A percentile compares a stretch with the other conserved stretches of the same genome.
These are phyloP conservation scores for Limnanthes douglasii DNA, from an alignment of 345 rosid species.

Conservation along the genomic window DNA sequence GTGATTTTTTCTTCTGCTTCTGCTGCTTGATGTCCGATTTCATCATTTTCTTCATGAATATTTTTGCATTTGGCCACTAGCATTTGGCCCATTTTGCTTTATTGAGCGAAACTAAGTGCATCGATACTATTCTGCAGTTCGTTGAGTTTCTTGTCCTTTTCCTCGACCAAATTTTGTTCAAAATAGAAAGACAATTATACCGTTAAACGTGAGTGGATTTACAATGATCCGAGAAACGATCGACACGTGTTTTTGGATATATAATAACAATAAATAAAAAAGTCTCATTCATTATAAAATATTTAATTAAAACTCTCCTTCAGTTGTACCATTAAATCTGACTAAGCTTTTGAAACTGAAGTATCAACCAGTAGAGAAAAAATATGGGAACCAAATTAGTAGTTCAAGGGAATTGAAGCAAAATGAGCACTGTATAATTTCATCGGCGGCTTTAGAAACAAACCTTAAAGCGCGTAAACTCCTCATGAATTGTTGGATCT, in stretches of 20 bases:
- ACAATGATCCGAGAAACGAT: background rate
- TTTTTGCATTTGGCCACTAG: slow-evolving; percentile 92
- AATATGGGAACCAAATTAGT: too few species aligned
- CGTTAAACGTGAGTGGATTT: slow-evolving; percentile 2
- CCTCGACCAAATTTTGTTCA: slow-evolving; percentile 82
- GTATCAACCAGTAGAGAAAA: too few species aligned
- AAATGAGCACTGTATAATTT: too few species aligned
- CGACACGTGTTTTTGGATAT: background rate
- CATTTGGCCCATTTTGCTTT: slow-evolving; percentile 89
- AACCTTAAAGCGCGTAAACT: slow-evolving; percentile 83
- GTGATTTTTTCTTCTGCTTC: slow-evolving; percentile 99
- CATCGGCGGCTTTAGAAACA: slow-evolving; percentile 16
- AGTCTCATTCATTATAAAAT: too few species aligned
- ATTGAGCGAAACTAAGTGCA: slow-evolving; percentile 77
- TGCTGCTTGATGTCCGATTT: slow-evolving; percentile 87
- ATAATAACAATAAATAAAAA: background rate
- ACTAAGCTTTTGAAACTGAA: too few species aligned
- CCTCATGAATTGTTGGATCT: slow-evolving; percentile 98
- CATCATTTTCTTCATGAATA: slow-evolving; percentile 92
- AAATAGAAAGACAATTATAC: background rate
- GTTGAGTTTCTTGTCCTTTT: slow-evolving; percentile 89
- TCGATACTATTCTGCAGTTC: slow-evolving; percentile 86
- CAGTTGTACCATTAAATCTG: too few species aligned
- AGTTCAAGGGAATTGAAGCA: too few species aligned
- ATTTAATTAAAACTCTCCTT: too few species aligned